Evolutionary conservation across 768 basidiomycete species (phyloP).

Genomic region (Kondoa malvinella): DNA sequence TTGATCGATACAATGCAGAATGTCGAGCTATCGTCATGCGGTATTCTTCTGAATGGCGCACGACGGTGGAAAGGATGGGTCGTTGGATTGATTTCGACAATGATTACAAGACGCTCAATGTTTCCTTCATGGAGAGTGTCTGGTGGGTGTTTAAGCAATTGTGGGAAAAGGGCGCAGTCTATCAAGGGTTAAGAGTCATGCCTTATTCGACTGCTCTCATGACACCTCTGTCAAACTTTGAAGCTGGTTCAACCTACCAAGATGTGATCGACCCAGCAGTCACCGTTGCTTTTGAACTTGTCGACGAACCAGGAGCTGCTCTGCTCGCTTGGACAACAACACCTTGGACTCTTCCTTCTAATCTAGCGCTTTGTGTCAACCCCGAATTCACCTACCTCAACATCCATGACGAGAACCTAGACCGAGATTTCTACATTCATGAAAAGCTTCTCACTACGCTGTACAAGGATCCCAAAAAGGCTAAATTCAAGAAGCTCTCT

Average conservation of each 20-base stretch:
- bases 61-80: conserved; percentile 91
- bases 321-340: conserved; percentile 97
- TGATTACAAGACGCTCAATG: conserved; percentile 92
- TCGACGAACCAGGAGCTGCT: conserved; percentile 77
- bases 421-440: conserved; percentile 78
- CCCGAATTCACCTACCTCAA: conserved; percentile 93
- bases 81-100: conserved; percentile 99
- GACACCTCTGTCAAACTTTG: conserved; percentile 92
- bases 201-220: conserved; percentile 94
- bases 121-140: conserved; percentile 87
- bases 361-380: conserved; percentile 85
- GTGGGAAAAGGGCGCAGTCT: conserved; percentile 82
- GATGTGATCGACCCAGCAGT: conserved; percentile 91
- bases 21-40: conserved; percentile 95
- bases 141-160: conserved; percentile 98
- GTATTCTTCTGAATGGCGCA: conserved; percentile 82
- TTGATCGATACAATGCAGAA: conserved; percentile 92
- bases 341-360: conserved; percentile 94
- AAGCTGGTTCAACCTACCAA: conserved; percentile 77
- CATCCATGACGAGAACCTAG: conserved; percentile 72
- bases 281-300: conserved; percentile 77
- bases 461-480: conserved; percentile 94
- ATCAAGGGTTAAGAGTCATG: conserved; percentile 86
- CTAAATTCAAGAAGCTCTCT: conserved; percentile 79
- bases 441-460: conserved; percentile 69